Percentiles rank a stretch among this genome's conserved stretches.
Conservation (phyloP, 2,329 filamentous ascomycete genomes). For the Pseudovirgaria hyperparasitica region DNA sequence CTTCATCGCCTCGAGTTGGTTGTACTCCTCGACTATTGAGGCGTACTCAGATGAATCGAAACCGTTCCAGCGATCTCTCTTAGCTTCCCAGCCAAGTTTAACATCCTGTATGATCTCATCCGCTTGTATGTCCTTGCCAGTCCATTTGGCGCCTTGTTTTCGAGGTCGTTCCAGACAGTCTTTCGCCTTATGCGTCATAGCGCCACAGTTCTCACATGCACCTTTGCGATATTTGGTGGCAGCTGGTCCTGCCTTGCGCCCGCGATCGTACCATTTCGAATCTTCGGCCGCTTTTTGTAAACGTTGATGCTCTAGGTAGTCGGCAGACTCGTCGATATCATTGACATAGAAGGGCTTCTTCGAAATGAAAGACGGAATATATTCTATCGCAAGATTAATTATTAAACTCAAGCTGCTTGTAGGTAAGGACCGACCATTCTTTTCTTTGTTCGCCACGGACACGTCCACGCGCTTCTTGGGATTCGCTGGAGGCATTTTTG, state of each 20-base stretch:
- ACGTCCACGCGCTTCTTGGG: conserved; percentile 37
- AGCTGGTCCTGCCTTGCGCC: conserved; percentile 69
- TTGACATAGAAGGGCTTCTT: conserved; percentile 95
- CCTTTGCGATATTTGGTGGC: conserved; percentile 97
- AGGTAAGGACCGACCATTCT: too few relatives aligned
- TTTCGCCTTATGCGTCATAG: conserved; percentile 91
- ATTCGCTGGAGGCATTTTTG: conserved; percentile 33
- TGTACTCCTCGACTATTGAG: conserved; percentile 77
- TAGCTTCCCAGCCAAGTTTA: conserved; percentile 87
- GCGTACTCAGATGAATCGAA: conserved; percentile 83
- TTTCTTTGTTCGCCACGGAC: conserved; percentile 57
- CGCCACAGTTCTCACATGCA: conserved; percentile 95
- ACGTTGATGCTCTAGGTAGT: conserved; percentile 96
- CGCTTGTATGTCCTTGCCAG: conserved; percentile 83
- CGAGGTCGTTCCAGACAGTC: conserved; percentile 84
- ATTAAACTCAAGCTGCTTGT: too few relatives aligned
- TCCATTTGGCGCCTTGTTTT: conserved; percentile 83
- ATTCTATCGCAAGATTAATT: too few relatives aligned
- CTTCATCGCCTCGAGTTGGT: conserved; percentile 69
- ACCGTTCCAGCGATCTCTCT: conserved; percentile 96
- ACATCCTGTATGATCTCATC: conserved; percentile 82
- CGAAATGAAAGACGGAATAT: conserved; percentile 95
- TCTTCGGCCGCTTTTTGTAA: conserved; percentile 57
- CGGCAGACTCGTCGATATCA: conserved; percentile 57
- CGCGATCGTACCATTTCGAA: conserved; percentile 87